Evolutionary conservation across 2,329 filamentous ascomycete species (phyloP).

Genomic region (Aspergillus flavus): DNA sequence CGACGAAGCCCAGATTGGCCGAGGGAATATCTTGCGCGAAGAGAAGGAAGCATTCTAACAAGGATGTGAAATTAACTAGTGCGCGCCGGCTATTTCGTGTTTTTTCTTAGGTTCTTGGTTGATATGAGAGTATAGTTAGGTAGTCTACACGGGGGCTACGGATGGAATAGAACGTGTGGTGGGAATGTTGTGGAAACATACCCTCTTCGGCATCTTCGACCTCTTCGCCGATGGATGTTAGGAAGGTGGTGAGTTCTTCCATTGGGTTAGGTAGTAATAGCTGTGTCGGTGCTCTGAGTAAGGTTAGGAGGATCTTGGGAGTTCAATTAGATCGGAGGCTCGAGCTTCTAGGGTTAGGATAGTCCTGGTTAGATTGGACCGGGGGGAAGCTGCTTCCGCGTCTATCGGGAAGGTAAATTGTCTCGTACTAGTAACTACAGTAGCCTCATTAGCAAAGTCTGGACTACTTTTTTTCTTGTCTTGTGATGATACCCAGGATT

Average conservation of each 20-base stretch:
- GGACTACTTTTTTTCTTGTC: neutral
- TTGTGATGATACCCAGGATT: slow-evolving; percentile 1
- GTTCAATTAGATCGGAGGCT: neutral
- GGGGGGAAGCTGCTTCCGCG: neutral
- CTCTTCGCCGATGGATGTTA: slow-evolving; percentile 51
- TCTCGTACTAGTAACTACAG: neutral
- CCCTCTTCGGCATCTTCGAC: slow-evolving; percentile 64
- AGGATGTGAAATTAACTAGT: slow-evolving; percentile 8
- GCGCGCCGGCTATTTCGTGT: neutral
- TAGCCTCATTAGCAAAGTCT: neutral
- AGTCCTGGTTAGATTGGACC: neutral
- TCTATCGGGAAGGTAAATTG: neutral
- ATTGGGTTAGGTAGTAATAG: neutral
- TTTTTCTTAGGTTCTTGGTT: slow-evolving; percentile 6
- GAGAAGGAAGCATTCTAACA: slow-evolving; percentile 79
- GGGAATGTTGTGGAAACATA: slow-evolving; percentile 33
- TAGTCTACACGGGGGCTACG: neutral
- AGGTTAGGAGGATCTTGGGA: neutral
- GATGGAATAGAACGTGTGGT: neutral
- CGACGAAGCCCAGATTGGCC: slow-evolving; percentile 81
- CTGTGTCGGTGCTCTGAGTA: neutral
- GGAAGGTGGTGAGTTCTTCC: slow-evolving; percentile 35
- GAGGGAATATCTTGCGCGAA: slow-evolving; percentile 77
- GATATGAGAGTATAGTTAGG: neutral
- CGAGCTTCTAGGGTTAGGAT: neutral